Conservation (phyloP, 169 alveolate genomes). For the Hammondia hammondi region DNA sequence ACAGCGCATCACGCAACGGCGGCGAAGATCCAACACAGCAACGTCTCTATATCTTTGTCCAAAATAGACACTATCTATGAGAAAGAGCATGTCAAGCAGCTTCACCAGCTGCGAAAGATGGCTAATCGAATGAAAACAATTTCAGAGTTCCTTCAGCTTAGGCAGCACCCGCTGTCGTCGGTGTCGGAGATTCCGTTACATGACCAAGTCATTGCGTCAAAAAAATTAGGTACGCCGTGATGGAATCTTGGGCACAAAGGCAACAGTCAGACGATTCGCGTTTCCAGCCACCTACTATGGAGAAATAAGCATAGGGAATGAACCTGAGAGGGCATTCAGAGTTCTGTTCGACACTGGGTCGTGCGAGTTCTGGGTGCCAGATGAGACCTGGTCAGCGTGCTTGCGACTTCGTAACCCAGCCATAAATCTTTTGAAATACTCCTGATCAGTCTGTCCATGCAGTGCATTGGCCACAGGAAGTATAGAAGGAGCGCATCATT, state of each 20-base stretch:
- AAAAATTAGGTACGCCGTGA: constrained; percentile 43
- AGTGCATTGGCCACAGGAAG: constrained; percentile 64
- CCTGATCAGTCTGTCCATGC: constrained; percentile 29
- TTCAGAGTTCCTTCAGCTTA: constrained; percentile 46
- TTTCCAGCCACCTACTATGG: constrained; percentile 70
- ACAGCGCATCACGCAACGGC: background rate
- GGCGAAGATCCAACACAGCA: constrained; percentile 51
- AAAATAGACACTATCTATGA: constrained; percentile 41
- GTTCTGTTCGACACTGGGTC: constrained; percentile 75
- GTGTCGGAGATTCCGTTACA: constrained; percentile 63
- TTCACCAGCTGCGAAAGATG: constrained; percentile 24
- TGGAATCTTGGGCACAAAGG: background rate
- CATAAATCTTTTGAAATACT: no score
- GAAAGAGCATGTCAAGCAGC: constrained; percentile 50
- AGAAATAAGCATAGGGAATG: constrained; percentile 65
- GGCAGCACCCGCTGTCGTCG: constrained; percentile 45
- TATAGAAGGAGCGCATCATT: constrained; percentile 64
- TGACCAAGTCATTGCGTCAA: constrained; percentile 69
- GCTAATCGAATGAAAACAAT: background rate
- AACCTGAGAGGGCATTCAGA: constrained; percentile 57
- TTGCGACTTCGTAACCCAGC: background rate
- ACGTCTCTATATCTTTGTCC: constrained; percentile 30
- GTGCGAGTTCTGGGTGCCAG: constrained; percentile 76
- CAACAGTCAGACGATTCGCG: background rate
- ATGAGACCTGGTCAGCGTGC: constrained; percentile 62